A percentile compares a stretch with the other conserved stretches of the same genome.
Evolutionary conservation across 805 yeast genomes (phyloP).

Genomic region (Barnettozyma wickerhamii): DNA sequence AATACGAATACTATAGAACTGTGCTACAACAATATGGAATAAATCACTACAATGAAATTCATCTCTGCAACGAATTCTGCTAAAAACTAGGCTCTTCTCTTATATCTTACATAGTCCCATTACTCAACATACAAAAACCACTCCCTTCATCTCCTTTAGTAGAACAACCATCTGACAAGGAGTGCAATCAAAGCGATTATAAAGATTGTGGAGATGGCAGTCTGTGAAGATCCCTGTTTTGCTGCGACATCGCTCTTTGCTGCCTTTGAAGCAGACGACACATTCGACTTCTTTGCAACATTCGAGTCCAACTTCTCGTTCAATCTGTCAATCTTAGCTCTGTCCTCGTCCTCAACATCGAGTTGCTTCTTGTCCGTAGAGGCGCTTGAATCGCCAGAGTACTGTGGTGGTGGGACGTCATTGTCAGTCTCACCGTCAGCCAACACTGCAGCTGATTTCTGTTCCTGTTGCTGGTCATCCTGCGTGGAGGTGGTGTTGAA

Average conservation of each 20-base stretch:
- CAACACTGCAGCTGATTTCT: slow-evolving; percentile 4
- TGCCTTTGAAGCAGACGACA: slow-evolving; percentile 1
- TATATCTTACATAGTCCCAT: not conserved
- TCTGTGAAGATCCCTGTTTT: slow-evolving; percentile 32
- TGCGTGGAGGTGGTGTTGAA: too few relatives aligned
- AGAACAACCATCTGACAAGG: slow-evolving; percentile 68
- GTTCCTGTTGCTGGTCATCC: slow-evolving; percentile 11
- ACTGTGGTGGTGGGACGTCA: too few relatives aligned
- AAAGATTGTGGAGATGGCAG: slow-evolving; percentile 49
- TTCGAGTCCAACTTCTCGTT: slow-evolving; percentile 42
- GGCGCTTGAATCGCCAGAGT: too few relatives aligned
- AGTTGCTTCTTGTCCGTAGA: slow-evolving; percentile 4
- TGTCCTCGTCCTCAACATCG: slow-evolving; percentile 31
- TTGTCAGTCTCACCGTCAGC: too few relatives aligned
- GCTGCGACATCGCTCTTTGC: too few relatives aligned
- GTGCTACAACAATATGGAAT: too few relatives aligned
- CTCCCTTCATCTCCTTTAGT: slow-evolving; percentile 7
- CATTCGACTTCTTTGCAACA: slow-evolving; percentile 23
- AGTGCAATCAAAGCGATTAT: slow-evolving; percentile 51
- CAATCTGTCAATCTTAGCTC: slow-evolving; percentile 38
- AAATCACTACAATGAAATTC: too few relatives aligned
- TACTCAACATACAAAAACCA: not conserved
- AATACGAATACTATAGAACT: too few relatives aligned
- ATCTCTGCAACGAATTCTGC: too few relatives aligned
- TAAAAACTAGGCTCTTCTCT: too few relatives aligned